phyloP scores from a whole-genome alignment of 148 eudicot genomes.

The Rhododendron vialii region DNA sequence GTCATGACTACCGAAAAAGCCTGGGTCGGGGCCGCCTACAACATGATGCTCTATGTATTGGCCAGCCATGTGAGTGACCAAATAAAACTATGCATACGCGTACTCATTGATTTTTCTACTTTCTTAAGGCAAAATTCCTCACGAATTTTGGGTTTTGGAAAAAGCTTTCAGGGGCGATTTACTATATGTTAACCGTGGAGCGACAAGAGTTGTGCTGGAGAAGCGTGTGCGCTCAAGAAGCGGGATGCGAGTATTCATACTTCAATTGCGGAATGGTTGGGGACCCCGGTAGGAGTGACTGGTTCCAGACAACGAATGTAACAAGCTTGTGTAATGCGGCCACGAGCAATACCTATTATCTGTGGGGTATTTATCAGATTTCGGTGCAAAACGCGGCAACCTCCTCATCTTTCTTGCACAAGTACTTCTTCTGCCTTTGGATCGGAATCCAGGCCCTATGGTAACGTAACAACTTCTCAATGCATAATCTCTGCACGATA shows the following conservation, averaged over 20 bases:
- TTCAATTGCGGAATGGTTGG: conserved; percentile 43
- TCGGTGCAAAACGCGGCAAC: conserved; percentile 44
- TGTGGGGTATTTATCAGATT: conserved; percentile 55
- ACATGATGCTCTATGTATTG: conserved; percentile 56
- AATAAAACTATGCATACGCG: neutral
- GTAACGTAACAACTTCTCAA: conserved; percentile 19
- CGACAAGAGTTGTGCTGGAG: conserved; percentile 72
- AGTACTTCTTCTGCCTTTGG: conserved; percentile 76
- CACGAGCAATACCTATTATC: conserved; percentile 28
- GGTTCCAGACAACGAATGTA: conserved; percentile 53
- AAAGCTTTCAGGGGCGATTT: conserved; percentile 68
- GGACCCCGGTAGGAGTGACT: conserved; percentile 33
- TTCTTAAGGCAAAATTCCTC: neutral
- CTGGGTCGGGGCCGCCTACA: conserved; percentile 74
- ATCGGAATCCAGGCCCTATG: conserved; percentile 71
- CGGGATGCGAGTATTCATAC: conserved; percentile 31
- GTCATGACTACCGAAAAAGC: conserved; percentile 60
- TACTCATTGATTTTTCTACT: neutral
- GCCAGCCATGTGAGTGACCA: conserved; percentile 59
- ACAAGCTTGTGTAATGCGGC: conserved; percentile 23
- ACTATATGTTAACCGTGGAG: conserved; percentile 71
- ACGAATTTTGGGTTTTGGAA: neutral
- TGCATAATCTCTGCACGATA: neutral
- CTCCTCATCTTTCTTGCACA: conserved; percentile 44
- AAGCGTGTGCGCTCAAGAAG: conserved; percentile 32